Base-by-base conservation (phyloP, 1,284 basidiomycete species). In the Ustilago vetiveriae region DNA sequence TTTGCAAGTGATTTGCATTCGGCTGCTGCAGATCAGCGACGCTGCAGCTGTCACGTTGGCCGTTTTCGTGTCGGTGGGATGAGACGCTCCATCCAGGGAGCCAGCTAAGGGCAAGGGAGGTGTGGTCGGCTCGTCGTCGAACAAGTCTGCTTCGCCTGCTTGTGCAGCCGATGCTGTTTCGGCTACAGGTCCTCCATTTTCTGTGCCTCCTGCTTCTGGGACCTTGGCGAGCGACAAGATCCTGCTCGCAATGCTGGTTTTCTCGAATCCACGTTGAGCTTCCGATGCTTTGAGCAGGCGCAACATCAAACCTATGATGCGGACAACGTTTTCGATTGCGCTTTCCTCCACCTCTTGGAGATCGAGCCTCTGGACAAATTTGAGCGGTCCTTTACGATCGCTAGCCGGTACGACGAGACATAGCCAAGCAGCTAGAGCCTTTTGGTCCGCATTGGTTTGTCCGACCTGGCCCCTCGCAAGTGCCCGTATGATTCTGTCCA, bases 81-180 rank as follows among this genome's bases (percentile, higher is more conserved):
- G 29, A 14, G 39, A 6, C 23, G 30, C 6, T 7, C 21, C 23
- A 23, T 22, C 30, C n/a, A n/a, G n/a, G 35, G 35, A 2, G 3
- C 23, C 7, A 9, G 44, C 22, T 22, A 30, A 17, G 21, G 62
- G 45, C 13, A 54, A 42, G 10, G 54, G 62, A 13, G 55, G 62
- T 0, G 62, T 58, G 0, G 55, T 42, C 1, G 62, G 62, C 23
- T 53, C 62, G 37, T 65, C 62, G 40, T 65, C 62, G 36, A 65
- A 65, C 27, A 65, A 19, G 21, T 54, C 59, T 24, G 29, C 50
- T 33, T 30, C 62, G 13, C 19, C 36, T 6, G 32, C 14, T 21
- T 26, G 23, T 2, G 23, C 38, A 10, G n/a, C 29, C 2, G 33
- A 5, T 21, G 32, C 29, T 22, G 33, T 35, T 16, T 9, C 26